Evolutionary conservation across 495 filamentous ascomycete genomes (phyloP), one percentile per base, ranked within the genome.

Genomic region (Penicillium argentinense): DNA sequence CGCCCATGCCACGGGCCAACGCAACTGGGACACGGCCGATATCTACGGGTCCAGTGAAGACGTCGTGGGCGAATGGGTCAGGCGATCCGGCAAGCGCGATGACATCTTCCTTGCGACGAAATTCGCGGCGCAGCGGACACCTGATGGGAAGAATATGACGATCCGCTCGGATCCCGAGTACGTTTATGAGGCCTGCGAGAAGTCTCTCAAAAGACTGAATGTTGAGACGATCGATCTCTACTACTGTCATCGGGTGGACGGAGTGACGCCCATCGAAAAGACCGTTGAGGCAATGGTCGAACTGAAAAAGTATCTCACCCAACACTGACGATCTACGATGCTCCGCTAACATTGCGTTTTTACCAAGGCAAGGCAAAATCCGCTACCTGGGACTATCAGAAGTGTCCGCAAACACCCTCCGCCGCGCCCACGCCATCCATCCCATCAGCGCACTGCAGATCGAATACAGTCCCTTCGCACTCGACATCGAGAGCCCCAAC

Each of bases 401-500:
- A 45, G 69, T 73, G 33, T 75, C 71, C 17, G 64, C 78, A 0
- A 60, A 69, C 0, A 84, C 81, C 0, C 63, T 87, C 2, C 78
- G 82, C 3, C 75, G 84, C 75, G 85, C 85, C 0, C 61, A 74
- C 55, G 79, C 77, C 24, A 59, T 87, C 3, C 73, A 80, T 22
- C 83, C 75, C 1, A 78, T 88, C 19, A 51, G 72, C 13, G 81
- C 79, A 3, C 71, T 82, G 12, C 79, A 88, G 62, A 64, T 86
- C 14, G 84, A 87, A 65, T 86, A 84, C 57, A 78, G 68, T 1
- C 75, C 79, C 0, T 86, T 83, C 41, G 56, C 69, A 3, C 64
- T 80, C 5, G 82, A 85, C 9, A 81, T 86, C 43, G 81, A 87
- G 57, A 57, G 59, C 0, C 53, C 68, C 0, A 56, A 72, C 12